A percentile compares a stretch with the other conserved stretches of the same genome.
Evolutionary conservation across 2,329 filamentous ascomycete species (phyloP).

Genomic region (Alternaria viburni): DNA sequence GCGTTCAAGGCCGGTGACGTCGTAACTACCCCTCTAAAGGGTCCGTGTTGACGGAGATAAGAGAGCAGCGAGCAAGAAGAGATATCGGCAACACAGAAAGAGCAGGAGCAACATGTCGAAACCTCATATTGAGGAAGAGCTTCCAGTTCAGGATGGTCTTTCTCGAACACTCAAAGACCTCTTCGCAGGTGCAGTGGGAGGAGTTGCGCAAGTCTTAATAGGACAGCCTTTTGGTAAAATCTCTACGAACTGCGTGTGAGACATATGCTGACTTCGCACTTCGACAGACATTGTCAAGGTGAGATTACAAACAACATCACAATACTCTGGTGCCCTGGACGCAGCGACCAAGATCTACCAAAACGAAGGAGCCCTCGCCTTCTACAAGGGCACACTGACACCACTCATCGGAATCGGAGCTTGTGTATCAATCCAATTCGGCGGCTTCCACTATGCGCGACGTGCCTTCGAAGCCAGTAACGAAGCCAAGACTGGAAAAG

Average conservation of each 20-base stretch:
- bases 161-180: slow-evolving; percentile 77
- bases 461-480: slow-evolving; percentile 84
- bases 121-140: slow-evolving; percentile 50
- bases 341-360: slow-evolving; percentile 84
- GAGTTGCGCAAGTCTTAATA: slow-evolving; percentile 65
- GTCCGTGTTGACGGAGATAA: slow-evolving; percentile 17
- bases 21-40: slow-evolving; percentile 10
- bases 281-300: slow-evolving; percentile 78
- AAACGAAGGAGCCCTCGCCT: slow-evolving; percentile 86
- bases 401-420: slow-evolving; percentile 95
- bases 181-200: slow-evolving; percentile 86
- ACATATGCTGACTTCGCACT: not conserved
- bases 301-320: slow-evolving; percentile 84
- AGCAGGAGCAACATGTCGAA: slow-evolving; percentile 26
- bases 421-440: slow-evolving; percentile 96
- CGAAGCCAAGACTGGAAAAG: slow-evolving; percentile 47
- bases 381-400: slow-evolving; percentile 98
- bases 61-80: slow-evolving; percentile 3
- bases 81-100: slow-evolving; percentile 1
- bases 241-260: not conserved
- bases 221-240: not conserved
- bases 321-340: slow-evolving; percentile 80
- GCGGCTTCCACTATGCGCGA: slow-evolving; percentile 91
- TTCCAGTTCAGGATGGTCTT: slow-evolving; percentile 40
- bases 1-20: not conserved